Conservation (phyloP, 371 early-diverging fungal species). For the Mucor sp. region DNA sequence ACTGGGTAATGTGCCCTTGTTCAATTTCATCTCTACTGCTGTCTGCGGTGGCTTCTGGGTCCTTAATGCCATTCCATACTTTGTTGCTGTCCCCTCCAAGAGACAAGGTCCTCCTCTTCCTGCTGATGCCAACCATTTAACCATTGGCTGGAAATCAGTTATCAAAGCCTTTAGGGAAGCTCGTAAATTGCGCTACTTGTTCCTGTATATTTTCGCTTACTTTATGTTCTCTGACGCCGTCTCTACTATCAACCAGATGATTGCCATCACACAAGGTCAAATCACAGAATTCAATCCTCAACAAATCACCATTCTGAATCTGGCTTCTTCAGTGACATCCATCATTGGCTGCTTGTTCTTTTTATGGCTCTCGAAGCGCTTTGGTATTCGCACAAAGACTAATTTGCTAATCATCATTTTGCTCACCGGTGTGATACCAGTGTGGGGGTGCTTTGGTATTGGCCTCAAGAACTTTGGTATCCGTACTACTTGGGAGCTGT, state of each 20-base stretch:
- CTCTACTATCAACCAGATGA: slow-evolving; percentile 53
- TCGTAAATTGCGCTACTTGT: slow-evolving; percentile 48
- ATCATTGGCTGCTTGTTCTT: slow-evolving; percentile 53
- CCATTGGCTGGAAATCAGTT: slow-evolving; percentile 53
- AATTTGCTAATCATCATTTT: slow-evolving; percentile 39
- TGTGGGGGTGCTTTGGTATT: slow-evolving; percentile 56
- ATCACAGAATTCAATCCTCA: slow-evolving; percentile 42
- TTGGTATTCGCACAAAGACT: slow-evolving; percentile 43
- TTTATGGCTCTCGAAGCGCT: slow-evolving; percentile 37
- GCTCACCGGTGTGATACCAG: slow-evolving; percentile 34
- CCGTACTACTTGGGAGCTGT: slow-evolving; percentile 53
- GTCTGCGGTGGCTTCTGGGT: slow-evolving; percentile 52
- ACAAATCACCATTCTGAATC: slow-evolving; percentile 42
- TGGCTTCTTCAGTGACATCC: slow-evolving; percentile 48
- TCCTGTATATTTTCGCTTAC: slow-evolving; percentile 58
- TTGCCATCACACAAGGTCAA: slow-evolving; percentile 43
- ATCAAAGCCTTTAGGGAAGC: slow-evolving; percentile 40
- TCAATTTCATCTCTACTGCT: slow-evolving; percentile 45
- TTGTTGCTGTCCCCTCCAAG: slow-evolving; percentile 38
- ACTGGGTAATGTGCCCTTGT: slow-evolving; percentile 46
- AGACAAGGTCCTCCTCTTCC: slow-evolving; percentile 47
- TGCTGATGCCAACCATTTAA: slow-evolving; percentile 30
- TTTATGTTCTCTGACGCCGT: slow-evolving; percentile 64
- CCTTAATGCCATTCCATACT: slow-evolving; percentile 49
- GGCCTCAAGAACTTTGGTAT: slow-evolving; percentile 43